These are phyloP conservation scores for Tolypocladium capitatum DNA, from an alignment of 2,329 filamentous ascomycete genomes.

Conservation along the genomic window DNA sequence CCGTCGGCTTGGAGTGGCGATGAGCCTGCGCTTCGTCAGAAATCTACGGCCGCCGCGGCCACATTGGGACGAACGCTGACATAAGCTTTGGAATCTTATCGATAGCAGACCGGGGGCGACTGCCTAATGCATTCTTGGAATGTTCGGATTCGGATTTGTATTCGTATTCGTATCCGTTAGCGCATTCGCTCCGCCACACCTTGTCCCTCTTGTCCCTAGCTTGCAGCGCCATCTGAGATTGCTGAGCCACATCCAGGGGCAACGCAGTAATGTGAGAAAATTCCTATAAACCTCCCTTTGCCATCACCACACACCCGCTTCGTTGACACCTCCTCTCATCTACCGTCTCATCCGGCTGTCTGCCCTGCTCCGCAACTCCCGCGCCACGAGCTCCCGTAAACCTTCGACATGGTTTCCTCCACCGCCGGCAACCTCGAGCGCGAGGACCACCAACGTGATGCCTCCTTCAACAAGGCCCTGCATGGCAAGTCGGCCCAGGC, in stretches of 20 bases:
- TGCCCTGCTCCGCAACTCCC: slow-evolving; percentile 3
- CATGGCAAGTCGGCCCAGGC: slow-evolving; percentile 61
- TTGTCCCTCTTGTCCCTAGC: too few relatives aligned
- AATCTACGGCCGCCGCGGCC: not conserved
- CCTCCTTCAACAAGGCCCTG: slow-evolving; percentile 78
- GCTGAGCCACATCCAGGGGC: slow-evolving; percentile 1
- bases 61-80: not conserved
- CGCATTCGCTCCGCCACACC: too few relatives aligned
- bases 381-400: slow-evolving; percentile 1
- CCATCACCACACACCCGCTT: not conserved
- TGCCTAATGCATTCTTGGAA: not conserved
- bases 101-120: not conserved
- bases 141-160: slow-evolving; percentile 8
- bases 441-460: slow-evolving; percentile 77
- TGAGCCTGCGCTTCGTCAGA: not conserved
- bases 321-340: slow-evolving; percentile 1
- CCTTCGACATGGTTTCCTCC: slow-evolving; percentile 30
- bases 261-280: not conserved
- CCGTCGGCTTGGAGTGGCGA: not conserved
- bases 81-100: not conserved
- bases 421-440: slow-evolving; percentile 47
- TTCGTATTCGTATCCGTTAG: slow-evolving; percentile 7
- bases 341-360: slow-evolving; percentile 4
- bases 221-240: slow-evolving; percentile 1
- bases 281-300: not conserved